These are phyloP conservation scores for Epithele typhae DNA, from an alignment of 768 basidiomycete species.

Conservation along the genomic window DNA sequence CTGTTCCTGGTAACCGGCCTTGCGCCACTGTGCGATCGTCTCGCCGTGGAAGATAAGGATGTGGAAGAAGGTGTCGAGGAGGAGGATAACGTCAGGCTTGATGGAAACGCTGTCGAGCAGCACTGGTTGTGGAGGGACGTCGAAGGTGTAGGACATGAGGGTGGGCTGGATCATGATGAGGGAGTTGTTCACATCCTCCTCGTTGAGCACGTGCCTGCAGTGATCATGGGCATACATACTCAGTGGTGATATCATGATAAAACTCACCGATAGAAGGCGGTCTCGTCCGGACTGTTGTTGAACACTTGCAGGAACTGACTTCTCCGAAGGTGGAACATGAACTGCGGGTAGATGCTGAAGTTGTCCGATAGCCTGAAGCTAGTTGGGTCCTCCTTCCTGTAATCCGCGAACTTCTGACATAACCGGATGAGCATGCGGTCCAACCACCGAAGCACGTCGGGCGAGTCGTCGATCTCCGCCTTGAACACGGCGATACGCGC, in stretches of 20 bases:
- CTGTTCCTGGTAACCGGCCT: conserved; percentile 97
- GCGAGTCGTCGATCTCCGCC: conserved; percentile 96
- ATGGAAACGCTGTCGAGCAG: conserved; percentile 97
- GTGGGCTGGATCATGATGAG: conserved; percentile 99
- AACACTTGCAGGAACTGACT: conserved; percentile 99
- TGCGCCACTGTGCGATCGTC: conserved; percentile 95
- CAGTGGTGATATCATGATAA: background rate
- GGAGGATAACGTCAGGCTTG: conserved; percentile 92
- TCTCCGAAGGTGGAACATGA: conserved; percentile 98
- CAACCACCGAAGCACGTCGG: conserved; percentile 94
- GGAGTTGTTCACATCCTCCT: conserved; percentile 98
- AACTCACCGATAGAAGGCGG: conserved; percentile 89
- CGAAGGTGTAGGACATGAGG: conserved; percentile 97
- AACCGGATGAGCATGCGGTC: conserved; percentile 98
- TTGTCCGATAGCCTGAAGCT: conserved; percentile 93
- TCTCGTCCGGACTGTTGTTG: conserved; percentile 99
- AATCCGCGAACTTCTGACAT: conserved; percentile 99
- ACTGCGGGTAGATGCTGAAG: conserved; percentile 98
- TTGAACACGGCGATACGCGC: conserved; percentile 99
- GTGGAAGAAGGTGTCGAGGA: conserved; percentile 99
- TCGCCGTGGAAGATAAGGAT: conserved; percentile 99
- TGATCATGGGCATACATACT: background rate
- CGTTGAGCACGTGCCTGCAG: conserved; percentile 84
- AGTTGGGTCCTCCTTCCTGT: conserved; percentile 93
- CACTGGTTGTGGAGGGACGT: conserved; percentile 87